phyloP scores from a whole-genome alignment of 1,139 yeast species.

The Saccharomyces hybrid region DNA sequence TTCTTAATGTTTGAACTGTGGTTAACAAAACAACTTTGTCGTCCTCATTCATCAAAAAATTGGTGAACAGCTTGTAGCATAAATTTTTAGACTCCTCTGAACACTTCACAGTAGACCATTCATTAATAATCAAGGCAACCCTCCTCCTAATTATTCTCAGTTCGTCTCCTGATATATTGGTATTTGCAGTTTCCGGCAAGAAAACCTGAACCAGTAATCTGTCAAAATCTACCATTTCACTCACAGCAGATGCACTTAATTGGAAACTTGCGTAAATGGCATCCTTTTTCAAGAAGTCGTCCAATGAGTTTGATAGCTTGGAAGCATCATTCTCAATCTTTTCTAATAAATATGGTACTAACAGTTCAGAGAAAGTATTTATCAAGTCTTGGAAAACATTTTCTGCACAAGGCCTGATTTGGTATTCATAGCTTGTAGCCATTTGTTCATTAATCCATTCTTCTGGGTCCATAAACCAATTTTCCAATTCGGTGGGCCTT shows the following conservation, averaged over 20 bases:
- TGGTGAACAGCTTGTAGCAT: slow-evolving; percentile 50
- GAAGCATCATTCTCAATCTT: slow-evolving; percentile 47
- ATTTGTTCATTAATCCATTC: slow-evolving; percentile 85
- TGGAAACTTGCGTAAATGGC: slow-evolving; percentile 77
- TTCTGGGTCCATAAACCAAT: slow-evolving; percentile 82
- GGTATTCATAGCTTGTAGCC: slow-evolving; percentile 73
- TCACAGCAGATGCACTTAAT: slow-evolving; percentile 59
- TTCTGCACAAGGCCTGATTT: slow-evolving; percentile 82
- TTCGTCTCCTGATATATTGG: slow-evolving; percentile 18
- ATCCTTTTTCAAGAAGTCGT: slow-evolving; percentile 62
- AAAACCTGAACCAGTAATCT: slow-evolving; percentile 49
- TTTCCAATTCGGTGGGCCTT: slow-evolving; percentile 66
- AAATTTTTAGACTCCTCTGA: slow-evolving; percentile 49
- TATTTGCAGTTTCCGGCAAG: slow-evolving; percentile 51
- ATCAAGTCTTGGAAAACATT: slow-evolving; percentile 72
- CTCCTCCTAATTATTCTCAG: slow-evolving; percentile 66
- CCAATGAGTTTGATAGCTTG: slow-evolving; percentile 32
- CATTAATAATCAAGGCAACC: slow-evolving; percentile 64
- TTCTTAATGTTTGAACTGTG: slow-evolving; percentile 62
- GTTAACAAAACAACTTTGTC: slow-evolving; percentile 74
- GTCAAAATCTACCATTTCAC: slow-evolving; percentile 59
- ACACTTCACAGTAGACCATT: slow-evolving; percentile 71
- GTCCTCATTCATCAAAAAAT: slow-evolving; percentile 36
- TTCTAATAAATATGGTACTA: slow-evolving; percentile 53
- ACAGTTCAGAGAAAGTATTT: slow-evolving; percentile 51